Percentiles rank a stretch among this genome's conserved stretches.
Evolutionary conservation across 228 moss, liverwort and hornwort genomes (phyloP).

Genomic region (Sphagnum fallax): DNA sequence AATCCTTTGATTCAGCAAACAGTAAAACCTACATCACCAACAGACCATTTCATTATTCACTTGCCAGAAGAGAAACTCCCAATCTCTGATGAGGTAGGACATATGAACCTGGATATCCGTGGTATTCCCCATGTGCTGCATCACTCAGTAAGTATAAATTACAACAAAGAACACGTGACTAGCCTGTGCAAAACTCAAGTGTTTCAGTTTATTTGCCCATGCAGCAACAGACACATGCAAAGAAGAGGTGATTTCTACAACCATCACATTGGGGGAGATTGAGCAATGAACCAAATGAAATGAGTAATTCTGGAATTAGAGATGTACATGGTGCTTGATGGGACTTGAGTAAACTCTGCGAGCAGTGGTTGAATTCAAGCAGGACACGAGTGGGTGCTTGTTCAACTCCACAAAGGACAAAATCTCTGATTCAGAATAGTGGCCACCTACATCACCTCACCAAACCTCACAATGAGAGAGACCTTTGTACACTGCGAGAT

Average conservation of each 20-base stretch:
- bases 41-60: background rate
- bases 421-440: constrained; percentile 35
- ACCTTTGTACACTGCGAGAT: background rate
- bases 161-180: no score
- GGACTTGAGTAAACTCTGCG: constrained; percentile 67
- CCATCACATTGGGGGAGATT: no score
- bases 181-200: no score
- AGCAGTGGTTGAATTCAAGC: constrained; percentile 53
- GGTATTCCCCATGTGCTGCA: no score
- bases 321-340: constrained; percentile 66
- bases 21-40: constrained; percentile 46
- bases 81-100: no score
- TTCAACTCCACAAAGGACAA: constrained; percentile 58
- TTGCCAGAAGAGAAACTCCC: background rate
- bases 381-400: constrained; percentile 67
- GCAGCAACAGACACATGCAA: background rate
- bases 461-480: background rate
- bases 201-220: no score
- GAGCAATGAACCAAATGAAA: no score
- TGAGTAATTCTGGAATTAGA: background rate
- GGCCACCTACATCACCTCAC: constrained; percentile 38
- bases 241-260: no score
- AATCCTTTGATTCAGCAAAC: constrained; percentile 53
- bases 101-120: no score
- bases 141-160: no score